phyloP scores from a whole-genome alignment of 2,329 filamentous ascomycete genomes.

The Polytolypa hystricis region DNA sequence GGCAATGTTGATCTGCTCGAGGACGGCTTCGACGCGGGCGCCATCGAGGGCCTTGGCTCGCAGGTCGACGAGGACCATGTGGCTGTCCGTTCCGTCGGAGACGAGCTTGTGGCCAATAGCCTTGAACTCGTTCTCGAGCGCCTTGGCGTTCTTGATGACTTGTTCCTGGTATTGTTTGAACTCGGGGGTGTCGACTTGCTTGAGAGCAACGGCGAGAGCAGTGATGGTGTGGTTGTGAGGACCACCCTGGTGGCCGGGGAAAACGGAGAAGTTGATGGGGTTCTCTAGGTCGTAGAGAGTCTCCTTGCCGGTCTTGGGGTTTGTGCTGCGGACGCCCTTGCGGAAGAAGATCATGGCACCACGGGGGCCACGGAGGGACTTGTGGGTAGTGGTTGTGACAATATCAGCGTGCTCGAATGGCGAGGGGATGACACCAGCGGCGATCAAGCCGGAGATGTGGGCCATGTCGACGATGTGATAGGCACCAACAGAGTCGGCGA shows the following conservation, averaged over 20 bases:
- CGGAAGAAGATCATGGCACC: slow-evolving; percentile 99
- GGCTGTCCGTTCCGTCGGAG: slow-evolving; percentile 91
- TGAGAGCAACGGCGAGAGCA: slow-evolving; percentile 82
- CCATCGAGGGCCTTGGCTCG: slow-evolving; percentile 83
- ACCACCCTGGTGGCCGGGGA: slow-evolving; percentile 94
- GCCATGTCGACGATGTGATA: slow-evolving; percentile 96
- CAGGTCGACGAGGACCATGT: slow-evolving; percentile 85
- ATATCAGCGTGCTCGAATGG: slow-evolving; percentile 87
- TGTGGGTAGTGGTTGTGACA: slow-evolving; percentile 96
- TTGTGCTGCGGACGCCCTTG: slow-evolving; percentile 72
- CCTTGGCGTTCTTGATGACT: slow-evolving; percentile 82
- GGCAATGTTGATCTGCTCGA: slow-evolving; percentile 97
- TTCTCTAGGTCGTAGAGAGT: slow-evolving; percentile 81
- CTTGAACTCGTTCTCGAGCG: slow-evolving; percentile 67
- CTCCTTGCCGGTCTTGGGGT: slow-evolving; percentile 77
- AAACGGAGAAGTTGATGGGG: slow-evolving; percentile 92
- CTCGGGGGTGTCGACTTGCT: slow-evolving; percentile 79
- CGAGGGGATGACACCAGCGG: slow-evolving; percentile 79
- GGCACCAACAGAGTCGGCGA: slow-evolving; percentile 80
- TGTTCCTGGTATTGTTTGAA: slow-evolving; percentile 89
- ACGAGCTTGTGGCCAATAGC: slow-evolving; percentile 69
- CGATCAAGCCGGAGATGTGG: slow-evolving; percentile 89
- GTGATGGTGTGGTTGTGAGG: slow-evolving; percentile 99
- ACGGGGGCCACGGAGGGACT: slow-evolving; percentile 86
- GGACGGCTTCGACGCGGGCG: slow-evolving; percentile 82